Evolutionary conservation across 768 basidiomycete genomes (phyloP).

Genomic region (Collybia sordida): DNA sequence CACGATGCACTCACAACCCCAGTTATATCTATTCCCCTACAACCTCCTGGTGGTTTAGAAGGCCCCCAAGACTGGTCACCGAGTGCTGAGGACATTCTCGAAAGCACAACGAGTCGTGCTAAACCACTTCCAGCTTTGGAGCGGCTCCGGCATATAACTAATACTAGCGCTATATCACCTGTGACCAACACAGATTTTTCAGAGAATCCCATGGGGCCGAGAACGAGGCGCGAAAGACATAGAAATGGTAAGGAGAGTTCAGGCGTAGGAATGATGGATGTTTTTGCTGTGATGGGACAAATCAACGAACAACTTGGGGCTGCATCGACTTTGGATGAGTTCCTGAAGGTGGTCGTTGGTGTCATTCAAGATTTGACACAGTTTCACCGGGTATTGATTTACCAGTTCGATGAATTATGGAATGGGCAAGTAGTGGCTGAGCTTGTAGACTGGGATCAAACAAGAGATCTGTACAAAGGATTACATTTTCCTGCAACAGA

Average conservation of each 20-base stretch:
- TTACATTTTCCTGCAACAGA: constrained; percentile 71
- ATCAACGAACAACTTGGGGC: constrained; percentile 78
- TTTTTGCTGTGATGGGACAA: constrained; percentile 75
- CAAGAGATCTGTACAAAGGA: constrained; percentile 71
- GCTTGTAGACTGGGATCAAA: constrained; percentile 74
- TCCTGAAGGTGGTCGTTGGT: constrained; percentile 73
- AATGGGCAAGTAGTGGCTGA: constrained; percentile 81
- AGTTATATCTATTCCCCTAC: not conserved
- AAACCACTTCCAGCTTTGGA: constrained; percentile 73
- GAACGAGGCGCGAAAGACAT: constrained; percentile 14
- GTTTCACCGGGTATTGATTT: constrained; percentile 79
- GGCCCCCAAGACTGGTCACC: constrained; percentile 39
- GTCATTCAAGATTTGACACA: constrained; percentile 74
- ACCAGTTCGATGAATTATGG: constrained; percentile 81
- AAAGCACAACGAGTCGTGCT: constrained; percentile 66
- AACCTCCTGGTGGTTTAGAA: constrained; percentile 5
- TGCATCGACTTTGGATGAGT: constrained; percentile 62
- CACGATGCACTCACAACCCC: not conserved
- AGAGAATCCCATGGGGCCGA: constrained; percentile 1
- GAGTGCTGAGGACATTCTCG: constrained; percentile 58
- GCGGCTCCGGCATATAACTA: constrained; percentile 53
- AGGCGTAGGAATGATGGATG: constrained; percentile 69
- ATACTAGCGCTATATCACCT: constrained; percentile 12
- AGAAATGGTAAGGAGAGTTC: constrained; percentile 13
- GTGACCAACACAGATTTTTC: constrained; percentile 1